Percentiles rank a stretch among this genome's conserved stretches.
Conservation (phyloP, 345 rosid genomes). For the Euphorbia lathyris region DNA sequence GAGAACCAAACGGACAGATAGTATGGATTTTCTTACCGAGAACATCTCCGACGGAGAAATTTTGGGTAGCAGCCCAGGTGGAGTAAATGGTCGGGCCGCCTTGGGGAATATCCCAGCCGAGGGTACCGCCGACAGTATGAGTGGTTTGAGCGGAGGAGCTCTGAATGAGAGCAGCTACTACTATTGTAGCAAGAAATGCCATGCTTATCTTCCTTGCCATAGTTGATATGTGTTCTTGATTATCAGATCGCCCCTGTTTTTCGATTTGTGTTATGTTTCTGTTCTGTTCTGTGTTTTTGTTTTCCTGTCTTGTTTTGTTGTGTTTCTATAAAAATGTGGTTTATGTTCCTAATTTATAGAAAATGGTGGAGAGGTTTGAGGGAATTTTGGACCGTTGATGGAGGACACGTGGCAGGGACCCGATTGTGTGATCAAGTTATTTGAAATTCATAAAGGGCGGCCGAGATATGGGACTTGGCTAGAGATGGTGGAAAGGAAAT, state of each 20-base stretch:
- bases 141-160: constrained; percentile 31
- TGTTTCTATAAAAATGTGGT: not conserved
- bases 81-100: constrained; percentile 6
- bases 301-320: not conserved
- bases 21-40: constrained; percentile 13
- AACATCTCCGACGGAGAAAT: constrained; percentile 8
- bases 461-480: constrained; percentile 12
- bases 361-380: not conserved
- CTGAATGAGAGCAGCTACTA: constrained; percentile 21
- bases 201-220: constrained; percentile 23
- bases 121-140: constrained; percentile 35
- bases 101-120: constrained; percentile 42
- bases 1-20: too few species aligned
- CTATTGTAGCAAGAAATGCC: constrained; percentile 19
- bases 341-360: constrained; percentile 15
- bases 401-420: constrained; percentile 9
- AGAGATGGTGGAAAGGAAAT: constrained; percentile 2
- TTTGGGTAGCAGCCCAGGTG: constrained; percentile 22
- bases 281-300: not conserved
- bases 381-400: constrained; percentile 14
- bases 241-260: constrained; percentile 36
- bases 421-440: constrained; percentile 4
- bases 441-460: not conserved
- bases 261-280: constrained; percentile 5
- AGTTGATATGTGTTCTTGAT: constrained; percentile 28